phyloP scores from a whole-genome alignment of 352 stramenopile genomes.

The Phytophthora brassicae region DNA sequence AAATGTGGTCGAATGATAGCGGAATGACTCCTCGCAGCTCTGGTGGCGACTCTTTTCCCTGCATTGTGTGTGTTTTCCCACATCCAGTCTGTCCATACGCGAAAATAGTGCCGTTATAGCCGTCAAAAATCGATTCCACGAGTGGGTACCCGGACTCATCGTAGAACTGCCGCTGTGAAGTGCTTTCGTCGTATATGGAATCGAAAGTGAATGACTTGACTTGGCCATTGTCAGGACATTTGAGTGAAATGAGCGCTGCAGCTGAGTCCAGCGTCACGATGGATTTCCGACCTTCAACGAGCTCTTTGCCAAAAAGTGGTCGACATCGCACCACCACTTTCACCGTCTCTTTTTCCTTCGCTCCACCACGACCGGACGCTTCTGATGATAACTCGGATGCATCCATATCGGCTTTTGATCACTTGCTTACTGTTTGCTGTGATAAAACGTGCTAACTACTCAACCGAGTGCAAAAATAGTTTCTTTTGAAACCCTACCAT shows the following conservation, averaged over 20 bases:
- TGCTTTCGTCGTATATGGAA: constrained; percentile 88
- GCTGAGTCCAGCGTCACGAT: constrained; percentile 82
- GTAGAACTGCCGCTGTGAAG: constrained; percentile 85
- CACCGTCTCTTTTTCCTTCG: constrained; percentile 82
- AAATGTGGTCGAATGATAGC: constrained; percentile 86
- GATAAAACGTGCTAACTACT: too few species aligned
- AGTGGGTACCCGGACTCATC: constrained; percentile 85
- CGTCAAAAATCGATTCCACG: constrained; percentile 90
- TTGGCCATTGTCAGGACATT: constrained; percentile 72
- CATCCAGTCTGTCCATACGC: constrained; percentile 88
- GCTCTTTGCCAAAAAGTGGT: constrained; percentile 85
- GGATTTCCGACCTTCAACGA: constrained; percentile 74
- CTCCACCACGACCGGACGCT: constrained; percentile 5
- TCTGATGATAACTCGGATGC: constrained; percentile 18
- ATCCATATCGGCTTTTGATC: constrained; percentile 14
- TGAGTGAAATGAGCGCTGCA: constrained; percentile 68
- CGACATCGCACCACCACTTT: constrained; percentile 90
- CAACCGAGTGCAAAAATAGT: constrained; percentile 28
- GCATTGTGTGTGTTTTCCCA: constrained; percentile 88
- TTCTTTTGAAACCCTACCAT: background rate
- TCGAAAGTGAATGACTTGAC: constrained; percentile 91
- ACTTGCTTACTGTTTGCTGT: background rate
- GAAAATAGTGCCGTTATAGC: constrained; percentile 93
- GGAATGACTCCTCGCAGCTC: constrained; percentile 84
- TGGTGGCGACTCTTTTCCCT: constrained; percentile 70